phyloP scores from a whole-genome alignment of 75 land plant genomes.

The Pinus taeda region DNA sequence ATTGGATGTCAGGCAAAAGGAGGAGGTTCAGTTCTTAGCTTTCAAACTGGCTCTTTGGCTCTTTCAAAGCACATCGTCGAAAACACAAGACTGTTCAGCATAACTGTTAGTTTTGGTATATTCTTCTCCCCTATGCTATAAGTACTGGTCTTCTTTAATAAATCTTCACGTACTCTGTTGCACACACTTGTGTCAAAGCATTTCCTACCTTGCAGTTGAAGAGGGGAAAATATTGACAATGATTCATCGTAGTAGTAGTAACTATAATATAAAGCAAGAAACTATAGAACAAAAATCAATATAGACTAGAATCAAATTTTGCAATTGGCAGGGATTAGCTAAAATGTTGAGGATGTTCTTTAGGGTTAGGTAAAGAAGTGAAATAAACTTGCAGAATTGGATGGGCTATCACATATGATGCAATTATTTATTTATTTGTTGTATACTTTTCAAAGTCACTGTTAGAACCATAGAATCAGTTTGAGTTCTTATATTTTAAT shows the following conservation, averaged over 20 bases:
- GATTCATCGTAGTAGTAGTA: neutral
- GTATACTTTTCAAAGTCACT: too few species aligned
- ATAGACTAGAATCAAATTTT: neutral
- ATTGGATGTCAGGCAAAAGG: conserved; percentile 75
- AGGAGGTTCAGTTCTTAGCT: conserved; percentile 95
- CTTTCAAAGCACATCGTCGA: conserved; percentile 93
- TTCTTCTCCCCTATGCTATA: neutral
- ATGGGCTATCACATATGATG: too few species aligned
- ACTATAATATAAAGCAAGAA: neutral
- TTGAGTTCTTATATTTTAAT: too few species aligned
- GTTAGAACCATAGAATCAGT: too few species aligned
- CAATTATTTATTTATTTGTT: too few species aligned
- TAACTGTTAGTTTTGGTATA: conserved; percentile 96
- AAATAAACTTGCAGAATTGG: too few species aligned
- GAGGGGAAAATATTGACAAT: neutral
- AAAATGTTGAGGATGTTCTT: neutral
- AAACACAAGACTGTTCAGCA: conserved; percentile 76
- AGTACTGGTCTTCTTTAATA: neutral
- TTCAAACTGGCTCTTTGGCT: conserved; percentile 84
- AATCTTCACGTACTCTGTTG: neutral
- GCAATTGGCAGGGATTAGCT: neutral
- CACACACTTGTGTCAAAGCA: neutral
- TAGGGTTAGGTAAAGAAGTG: neutral
- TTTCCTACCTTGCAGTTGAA: neutral
- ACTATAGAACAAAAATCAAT: neutral